A percentile compares a stretch with the other conserved stretches of the same genome.
phyloP scores from a whole-genome alignment of 2,329 filamentous ascomycete species.

The Botrytis elliptica region DNA sequence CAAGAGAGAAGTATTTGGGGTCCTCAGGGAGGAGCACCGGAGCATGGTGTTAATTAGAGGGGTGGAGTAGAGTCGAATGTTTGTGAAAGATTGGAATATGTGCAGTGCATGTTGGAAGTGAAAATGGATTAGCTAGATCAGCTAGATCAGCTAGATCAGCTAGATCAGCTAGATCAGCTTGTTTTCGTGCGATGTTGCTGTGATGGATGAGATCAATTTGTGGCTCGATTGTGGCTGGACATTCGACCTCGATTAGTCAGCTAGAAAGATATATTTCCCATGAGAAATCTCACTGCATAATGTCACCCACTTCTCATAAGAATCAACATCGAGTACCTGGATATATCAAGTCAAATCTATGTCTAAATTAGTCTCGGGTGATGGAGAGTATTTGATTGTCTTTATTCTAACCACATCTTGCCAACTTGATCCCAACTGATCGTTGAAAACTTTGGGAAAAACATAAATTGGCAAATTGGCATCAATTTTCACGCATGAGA shows the following conservation, averaged over 20 bases:
- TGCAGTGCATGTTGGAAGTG: neutral
- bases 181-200: neutral
- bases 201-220: neutral
- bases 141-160: neutral
- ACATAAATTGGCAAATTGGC: neutral
- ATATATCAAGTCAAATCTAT: neutral
- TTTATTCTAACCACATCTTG: neutral
- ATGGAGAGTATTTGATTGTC: neutral
- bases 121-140: neutral
- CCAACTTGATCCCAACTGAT: neutral
- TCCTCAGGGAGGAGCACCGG: neutral
- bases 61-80: neutral
- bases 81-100: neutral
- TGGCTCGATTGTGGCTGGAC: neutral
- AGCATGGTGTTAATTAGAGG: neutral
- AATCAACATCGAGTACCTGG: neutral
- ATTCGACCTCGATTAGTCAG: neutral
- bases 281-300: neutral
- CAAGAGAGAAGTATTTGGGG: conserved; percentile 9
- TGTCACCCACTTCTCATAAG: neutral
- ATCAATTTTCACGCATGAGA: neutral
- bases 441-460: neutral
- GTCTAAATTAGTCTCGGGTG: neutral
- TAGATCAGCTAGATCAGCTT: neutral
- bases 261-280: neutral